A percentile compares a stretch with the other conserved stretches of the same genome.
phyloP scores from a whole-genome alignment of 495 filamentous ascomycete genomes.

The Tuber borchii region DNA sequence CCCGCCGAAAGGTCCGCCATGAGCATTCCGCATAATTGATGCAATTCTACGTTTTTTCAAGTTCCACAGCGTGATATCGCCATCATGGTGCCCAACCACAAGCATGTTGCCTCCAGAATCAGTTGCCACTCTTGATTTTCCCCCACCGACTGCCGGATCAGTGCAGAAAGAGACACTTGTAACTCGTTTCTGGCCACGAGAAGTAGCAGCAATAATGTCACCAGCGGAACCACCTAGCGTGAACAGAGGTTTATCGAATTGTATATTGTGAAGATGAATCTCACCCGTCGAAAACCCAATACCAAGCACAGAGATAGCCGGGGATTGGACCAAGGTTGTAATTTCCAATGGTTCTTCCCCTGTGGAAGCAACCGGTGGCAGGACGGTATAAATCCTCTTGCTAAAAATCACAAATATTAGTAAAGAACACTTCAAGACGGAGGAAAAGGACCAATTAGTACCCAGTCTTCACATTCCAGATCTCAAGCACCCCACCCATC shows the following conservation, averaged over 20 bases:
- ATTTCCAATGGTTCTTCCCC: constrained; percentile 62
- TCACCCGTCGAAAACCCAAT: constrained; percentile 76
- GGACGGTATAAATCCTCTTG: constrained; percentile 76
- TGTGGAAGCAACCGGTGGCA: constrained; percentile 50
- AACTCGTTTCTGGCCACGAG: constrained; percentile 47
- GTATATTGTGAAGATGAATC: constrained; percentile 71
- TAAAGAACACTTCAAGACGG: background rate
- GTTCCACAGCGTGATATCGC: constrained; percentile 94
- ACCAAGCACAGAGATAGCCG: constrained; percentile 77
- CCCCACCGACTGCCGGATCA: constrained; percentile 82
- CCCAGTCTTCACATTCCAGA: constrained; percentile 92
- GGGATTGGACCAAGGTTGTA: constrained; percentile 72
- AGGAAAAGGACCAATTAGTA: constrained; percentile 9
- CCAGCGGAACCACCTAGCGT: constrained; percentile 56
- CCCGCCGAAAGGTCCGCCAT: constrained; percentile 62
- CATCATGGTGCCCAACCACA: constrained; percentile 48
- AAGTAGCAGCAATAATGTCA: constrained; percentile 43
- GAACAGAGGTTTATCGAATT: constrained; percentile 63
- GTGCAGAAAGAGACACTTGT: constrained; percentile 85
- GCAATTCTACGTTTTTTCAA: constrained; percentile 75
- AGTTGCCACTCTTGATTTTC: constrained; percentile 58
- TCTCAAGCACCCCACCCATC: constrained; percentile 80
- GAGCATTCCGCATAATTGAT: constrained; percentile 75
- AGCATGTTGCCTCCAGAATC: constrained; percentile 68
- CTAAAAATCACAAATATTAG: constrained; percentile 19